Evolutionary conservation across 345 rosid genomes (phyloP).

Genomic region (Moricandia arvensis): DNA sequence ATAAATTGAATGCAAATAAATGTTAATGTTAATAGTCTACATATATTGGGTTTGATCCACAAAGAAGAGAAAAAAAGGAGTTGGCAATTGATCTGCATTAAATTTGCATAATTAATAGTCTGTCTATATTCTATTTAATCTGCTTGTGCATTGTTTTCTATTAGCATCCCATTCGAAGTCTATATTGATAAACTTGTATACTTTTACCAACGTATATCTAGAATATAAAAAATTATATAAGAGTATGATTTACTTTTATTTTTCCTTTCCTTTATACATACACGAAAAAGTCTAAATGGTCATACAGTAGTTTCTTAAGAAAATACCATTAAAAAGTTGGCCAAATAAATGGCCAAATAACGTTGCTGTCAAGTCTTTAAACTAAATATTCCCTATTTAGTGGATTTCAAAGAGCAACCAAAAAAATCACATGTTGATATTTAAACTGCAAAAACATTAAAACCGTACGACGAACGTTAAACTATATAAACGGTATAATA

Average conservation of each 20-base stretch:
- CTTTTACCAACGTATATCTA: background rate
- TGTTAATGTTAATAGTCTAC: no score
- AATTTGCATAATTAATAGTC: no score
- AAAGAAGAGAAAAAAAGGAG: no score
- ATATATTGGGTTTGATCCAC: no score
- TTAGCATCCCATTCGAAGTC: no score
- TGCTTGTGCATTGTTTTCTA: no score
- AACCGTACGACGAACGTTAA: background rate
- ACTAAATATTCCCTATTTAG: background rate
- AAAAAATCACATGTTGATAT: background rate
- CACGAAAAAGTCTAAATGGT: background rate
- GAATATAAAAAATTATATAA: background rate
- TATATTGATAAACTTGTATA: background rate
- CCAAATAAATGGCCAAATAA: background rate
- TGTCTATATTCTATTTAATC: no score
- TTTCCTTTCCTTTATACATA: background rate
- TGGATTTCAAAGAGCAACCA: constrained; percentile 9
- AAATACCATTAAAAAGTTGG: background rate
- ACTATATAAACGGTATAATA: background rate
- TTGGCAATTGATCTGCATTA: no score
- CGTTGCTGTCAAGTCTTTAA: constrained; percentile 1
- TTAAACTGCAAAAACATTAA: background rate
- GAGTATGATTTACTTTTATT: no score
- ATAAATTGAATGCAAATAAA: no score
- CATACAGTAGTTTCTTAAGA: background rate